Percentiles rank a stretch among this genome's conserved stretches.
phyloP scores from a whole-genome alignment of 1,284 basidiomycete species.

The Pseudozyma pruni region DNA sequence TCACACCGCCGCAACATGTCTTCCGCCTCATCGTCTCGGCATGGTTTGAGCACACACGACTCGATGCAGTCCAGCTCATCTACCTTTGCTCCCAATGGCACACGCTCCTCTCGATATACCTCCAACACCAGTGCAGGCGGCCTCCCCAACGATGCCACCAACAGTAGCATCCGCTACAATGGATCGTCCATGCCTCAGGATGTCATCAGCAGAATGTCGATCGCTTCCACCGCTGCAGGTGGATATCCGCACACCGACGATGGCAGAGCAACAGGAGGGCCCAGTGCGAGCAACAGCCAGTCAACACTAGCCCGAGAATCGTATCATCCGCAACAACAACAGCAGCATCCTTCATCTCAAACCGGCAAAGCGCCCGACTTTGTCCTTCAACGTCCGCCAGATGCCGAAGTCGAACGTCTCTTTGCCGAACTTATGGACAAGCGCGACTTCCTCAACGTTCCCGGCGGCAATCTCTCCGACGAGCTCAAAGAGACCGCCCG shows the following conservation, averaged over 20 bases:
- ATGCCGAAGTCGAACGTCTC: conserved; percentile 63
- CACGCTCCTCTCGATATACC: conserved; percentile 40
- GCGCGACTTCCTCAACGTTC: conserved; percentile 61
- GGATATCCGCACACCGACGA: conserved; percentile 18
- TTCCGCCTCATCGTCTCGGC: conserved; percentile 33
- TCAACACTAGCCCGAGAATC: conserved; percentile 31
- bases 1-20: conserved; percentile 39
- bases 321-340: conserved; percentile 11
- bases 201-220: conserved; percentile 30
- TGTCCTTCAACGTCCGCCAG: conserved; percentile 49
- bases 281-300: conserved; percentile 23
- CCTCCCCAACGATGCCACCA: conserved; percentile 6
- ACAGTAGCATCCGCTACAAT: conserved; percentile 21
- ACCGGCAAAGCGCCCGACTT: conserved; percentile 51
- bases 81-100: conserved; percentile 15
- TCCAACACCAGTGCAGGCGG: conserved; percentile 23
- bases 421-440: conserved; percentile 67
- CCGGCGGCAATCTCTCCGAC: conserved; percentile 60
- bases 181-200: conserved; percentile 22
- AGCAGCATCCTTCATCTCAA: background rate
- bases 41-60: conserved; percentile 29
- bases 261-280: background rate
- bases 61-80: conserved; percentile 37
- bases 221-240: conserved; percentile 27
- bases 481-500: conserved; percentile 55